Evolutionary conservation across 208 protist species (phyloP).

Genomic region (Acanthamoeba healyi): DNA sequence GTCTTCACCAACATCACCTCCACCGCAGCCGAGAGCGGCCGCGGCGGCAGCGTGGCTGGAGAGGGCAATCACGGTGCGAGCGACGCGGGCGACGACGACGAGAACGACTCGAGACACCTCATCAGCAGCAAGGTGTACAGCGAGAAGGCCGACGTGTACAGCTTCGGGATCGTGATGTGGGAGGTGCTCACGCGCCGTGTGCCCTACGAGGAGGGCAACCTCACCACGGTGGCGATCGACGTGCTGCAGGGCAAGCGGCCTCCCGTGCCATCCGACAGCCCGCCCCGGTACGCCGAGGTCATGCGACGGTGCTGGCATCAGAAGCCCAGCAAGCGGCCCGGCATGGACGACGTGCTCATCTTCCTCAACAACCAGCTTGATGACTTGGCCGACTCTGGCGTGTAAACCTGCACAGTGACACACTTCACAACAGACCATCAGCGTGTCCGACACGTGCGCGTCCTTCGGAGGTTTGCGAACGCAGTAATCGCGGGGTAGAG

Average conservation of each 20-base stretch:
- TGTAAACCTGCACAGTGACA: no score
- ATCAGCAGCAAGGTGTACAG: neutral
- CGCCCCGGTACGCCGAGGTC: neutral
- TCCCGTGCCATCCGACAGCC: neutral
- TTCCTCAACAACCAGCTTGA: neutral
- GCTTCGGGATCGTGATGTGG: conserved; percentile 31
- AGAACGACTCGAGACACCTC: neutral
- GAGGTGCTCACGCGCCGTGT: conserved; percentile 19
- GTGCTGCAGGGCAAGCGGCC: neutral
- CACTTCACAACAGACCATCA: no score
- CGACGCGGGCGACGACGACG: neutral
- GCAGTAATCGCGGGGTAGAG: no score
- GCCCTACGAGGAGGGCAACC: conserved; percentile 20
- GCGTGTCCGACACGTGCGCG: no score
- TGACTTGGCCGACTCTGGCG: no score
- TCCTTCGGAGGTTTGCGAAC: no score
- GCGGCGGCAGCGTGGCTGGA: neutral
- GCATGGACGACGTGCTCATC: conserved; percentile 15
- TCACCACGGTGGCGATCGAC: conserved; percentile 14
- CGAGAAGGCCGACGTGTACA: conserved; percentile 47
- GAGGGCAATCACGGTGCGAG: no score
- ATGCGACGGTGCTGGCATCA: conserved; percentile 28
- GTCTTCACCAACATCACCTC: no score
- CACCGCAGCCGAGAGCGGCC: neutral
- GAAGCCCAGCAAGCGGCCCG: conserved; percentile 5